A percentile compares a stretch with the other conserved stretches of the same genome.
Conservation (phyloP, 495 filamentous ascomycete species). For the Aspergillus heteromorphus region DNA sequence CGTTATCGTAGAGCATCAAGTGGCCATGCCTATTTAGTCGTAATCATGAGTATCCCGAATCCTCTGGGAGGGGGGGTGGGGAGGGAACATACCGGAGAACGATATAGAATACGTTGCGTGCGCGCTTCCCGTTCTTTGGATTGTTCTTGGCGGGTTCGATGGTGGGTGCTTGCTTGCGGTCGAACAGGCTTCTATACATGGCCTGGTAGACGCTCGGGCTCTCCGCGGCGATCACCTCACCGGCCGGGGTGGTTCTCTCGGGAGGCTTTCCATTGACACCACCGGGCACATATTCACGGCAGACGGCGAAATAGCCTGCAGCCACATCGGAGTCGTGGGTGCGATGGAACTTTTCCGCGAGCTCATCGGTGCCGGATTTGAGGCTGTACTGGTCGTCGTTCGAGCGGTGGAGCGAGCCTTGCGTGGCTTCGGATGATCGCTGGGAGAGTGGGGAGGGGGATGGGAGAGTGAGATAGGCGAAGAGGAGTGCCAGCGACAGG, state of each 20-base stretch:
- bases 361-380: slow-evolving; percentile 44
- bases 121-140: slow-evolving; percentile 62
- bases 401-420: slow-evolving; percentile 24
- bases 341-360: slow-evolving; percentile 52
- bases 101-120: slow-evolving; percentile 90
- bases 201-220: slow-evolving; percentile 93
- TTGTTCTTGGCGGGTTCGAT: slow-evolving; percentile 43
- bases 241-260: slow-evolving; percentile 77
- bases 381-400: slow-evolving; percentile 46
- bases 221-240: slow-evolving; percentile 61
- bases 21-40: slow-evolving; percentile 71
- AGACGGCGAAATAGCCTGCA: slow-evolving; percentile 91
- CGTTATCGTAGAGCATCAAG: slow-evolving; percentile 94
- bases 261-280: slow-evolving; percentile 87
- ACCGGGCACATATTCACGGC: slow-evolving; percentile 83
- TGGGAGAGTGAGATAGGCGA: slow-evolving; percentile 67
- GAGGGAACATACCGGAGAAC: slow-evolving; percentile 63
- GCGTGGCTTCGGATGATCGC: slow-evolving; percentile 36
- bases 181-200: slow-evolving; percentile 96
- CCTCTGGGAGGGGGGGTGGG: background rate
- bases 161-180: slow-evolving; percentile 62
- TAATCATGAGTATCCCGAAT: slow-evolving; percentile 15
- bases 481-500: slow-evolving; percentile 55
- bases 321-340: slow-evolving; percentile 75
- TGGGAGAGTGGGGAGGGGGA: slow-evolving; percentile 24